phyloP scores from a whole-genome alignment of 2,329 filamentous ascomycete genomes.

The Fusarium equiseti region DNA sequence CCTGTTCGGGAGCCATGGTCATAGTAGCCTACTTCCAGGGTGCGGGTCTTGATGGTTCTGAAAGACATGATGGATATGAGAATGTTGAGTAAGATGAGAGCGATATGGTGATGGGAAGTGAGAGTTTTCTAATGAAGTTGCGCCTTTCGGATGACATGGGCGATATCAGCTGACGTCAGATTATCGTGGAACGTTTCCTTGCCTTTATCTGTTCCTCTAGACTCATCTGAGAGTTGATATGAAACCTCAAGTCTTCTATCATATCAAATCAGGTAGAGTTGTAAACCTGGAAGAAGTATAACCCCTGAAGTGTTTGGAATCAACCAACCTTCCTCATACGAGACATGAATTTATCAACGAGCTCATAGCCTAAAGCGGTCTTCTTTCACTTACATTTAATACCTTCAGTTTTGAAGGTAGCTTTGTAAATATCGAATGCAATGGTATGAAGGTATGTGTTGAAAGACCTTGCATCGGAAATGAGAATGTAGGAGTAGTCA shows the following conservation, averaged over 20 bases:
- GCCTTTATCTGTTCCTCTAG: accelerated
- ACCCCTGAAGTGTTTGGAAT: too few relatives aligned
- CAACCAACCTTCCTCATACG: too few relatives aligned
- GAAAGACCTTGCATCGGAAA: not conserved
- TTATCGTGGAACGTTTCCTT: not conserved
- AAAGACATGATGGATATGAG: not conserved
- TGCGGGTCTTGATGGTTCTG: constrained; percentile 1
- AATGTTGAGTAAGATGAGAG: not conserved
- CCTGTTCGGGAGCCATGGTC: constrained; percentile 4
- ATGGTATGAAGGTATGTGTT: not conserved
- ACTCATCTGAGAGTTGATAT: not conserved
- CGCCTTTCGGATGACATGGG: constrained; percentile 9
- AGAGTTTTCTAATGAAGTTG: not conserved
- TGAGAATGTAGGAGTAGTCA: not conserved
- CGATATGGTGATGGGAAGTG: not conserved
- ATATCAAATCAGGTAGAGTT: not conserved
- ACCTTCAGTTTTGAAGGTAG: not conserved
- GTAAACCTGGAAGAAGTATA: not conserved
- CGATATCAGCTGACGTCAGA: not conserved
- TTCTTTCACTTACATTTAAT: not conserved
- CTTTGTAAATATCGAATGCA: not conserved
- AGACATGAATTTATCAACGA: not conserved
- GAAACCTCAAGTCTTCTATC: not conserved
- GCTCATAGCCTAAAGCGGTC: not conserved
- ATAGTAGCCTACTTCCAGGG: constrained; percentile 4